Evolutionary conservation across 129 eudicot genomes (phyloP).

Genomic region (Cynara cardunculus): DNA sequence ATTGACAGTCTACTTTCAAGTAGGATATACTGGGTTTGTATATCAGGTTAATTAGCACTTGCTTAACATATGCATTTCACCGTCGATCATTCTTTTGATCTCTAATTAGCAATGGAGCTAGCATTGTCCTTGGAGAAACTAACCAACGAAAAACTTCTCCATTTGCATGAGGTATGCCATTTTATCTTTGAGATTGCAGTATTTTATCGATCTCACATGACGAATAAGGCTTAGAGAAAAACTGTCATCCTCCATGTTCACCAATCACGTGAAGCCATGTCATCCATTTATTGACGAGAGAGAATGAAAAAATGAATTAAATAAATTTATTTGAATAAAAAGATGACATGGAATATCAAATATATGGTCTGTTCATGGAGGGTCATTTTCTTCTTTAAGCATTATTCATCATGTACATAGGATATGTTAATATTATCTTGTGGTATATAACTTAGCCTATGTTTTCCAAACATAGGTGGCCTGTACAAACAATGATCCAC

Average conservation of each 20-base stretch:
- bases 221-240: background rate
- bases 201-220: background rate
- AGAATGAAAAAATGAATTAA: background rate
- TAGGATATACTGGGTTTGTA: background rate
- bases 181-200: background rate
- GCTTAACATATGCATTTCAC: slow-evolving; percentile 3
- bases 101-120: slow-evolving; percentile 80
- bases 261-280: background rate
- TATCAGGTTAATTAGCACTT: slow-evolving; percentile 11
- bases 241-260: background rate
- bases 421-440: background rate
- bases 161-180: slow-evolving; percentile 52
- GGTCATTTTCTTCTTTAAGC: background rate
- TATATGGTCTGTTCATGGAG: background rate
- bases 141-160: slow-evolving; percentile 66
- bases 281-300: background rate
- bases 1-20: no score
- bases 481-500: slow-evolving; percentile 70
- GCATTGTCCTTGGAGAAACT: slow-evolving; percentile 93
- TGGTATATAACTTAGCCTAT: background rate
- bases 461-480: slow-evolving; percentile 53
- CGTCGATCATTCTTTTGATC: background rate
- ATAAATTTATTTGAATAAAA: no score
- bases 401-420: background rate
- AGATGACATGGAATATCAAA: background rate